Evolutionary conservation across 129 eudicot genomes (phyloP).

Genomic region (Glebionis coronaria): DNA sequence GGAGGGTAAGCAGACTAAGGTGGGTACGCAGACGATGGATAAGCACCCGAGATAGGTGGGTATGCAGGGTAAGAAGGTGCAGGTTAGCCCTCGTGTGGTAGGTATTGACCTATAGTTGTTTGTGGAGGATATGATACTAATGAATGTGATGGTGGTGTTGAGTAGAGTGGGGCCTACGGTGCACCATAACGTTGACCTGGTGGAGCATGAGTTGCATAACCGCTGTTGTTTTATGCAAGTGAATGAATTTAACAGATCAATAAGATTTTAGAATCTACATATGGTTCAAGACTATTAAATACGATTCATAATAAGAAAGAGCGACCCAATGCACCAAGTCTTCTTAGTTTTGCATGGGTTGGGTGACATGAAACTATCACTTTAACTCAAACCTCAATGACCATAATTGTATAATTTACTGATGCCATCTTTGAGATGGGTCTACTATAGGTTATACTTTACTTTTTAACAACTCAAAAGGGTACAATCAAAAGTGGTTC

Average conservation of each 20-base stretch:
- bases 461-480: too few relatives aligned
- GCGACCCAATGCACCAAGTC: constrained; percentile 1
- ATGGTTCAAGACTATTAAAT: background rate
- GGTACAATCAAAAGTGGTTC: too few relatives aligned
- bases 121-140: constrained; percentile 31
- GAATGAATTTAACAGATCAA: background rate
- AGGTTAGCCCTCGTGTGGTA: constrained; percentile 38
- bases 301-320: background rate
- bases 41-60: constrained; percentile 49
- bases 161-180: constrained; percentile 43
- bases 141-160: constrained; percentile 27
- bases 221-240: constrained; percentile 60
- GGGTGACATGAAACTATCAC: too few relatives aligned
- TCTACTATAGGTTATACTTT: too few relatives aligned
- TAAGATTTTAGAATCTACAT: background rate
- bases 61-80: constrained; percentile 47
- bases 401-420: background rate
- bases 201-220: constrained; percentile 42
- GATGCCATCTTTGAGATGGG: too few relatives aligned
- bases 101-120: constrained; percentile 28
- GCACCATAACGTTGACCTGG: constrained; percentile 42
- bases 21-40: constrained; percentile 46
- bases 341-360: background rate
- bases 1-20: constrained; percentile 28
- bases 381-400: background rate